A percentile compares a stretch with the other conserved stretches of the same genome.
Evolutionary conservation across 2,329 filamentous ascomycete species (phyloP).

Genomic region (Penicillium rolfsii): DNA sequence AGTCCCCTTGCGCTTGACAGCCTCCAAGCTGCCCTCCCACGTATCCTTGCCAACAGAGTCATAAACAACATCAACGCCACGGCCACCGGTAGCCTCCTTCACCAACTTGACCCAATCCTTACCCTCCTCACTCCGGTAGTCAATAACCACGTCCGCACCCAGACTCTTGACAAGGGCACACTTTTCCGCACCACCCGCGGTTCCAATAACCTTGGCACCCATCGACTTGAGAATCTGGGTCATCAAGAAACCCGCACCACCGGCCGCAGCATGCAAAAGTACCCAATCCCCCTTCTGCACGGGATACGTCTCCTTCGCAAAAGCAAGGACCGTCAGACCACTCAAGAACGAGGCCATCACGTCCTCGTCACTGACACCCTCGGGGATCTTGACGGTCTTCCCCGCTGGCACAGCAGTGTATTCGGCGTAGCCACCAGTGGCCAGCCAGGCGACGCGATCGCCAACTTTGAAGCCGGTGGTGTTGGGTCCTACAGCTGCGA

Average conservation of each 20-base stretch:
- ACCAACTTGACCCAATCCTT: constrained; percentile 77
- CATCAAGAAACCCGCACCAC: constrained; percentile 76
- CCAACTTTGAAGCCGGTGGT: constrained; percentile 64
- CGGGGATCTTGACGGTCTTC: constrained; percentile 66
- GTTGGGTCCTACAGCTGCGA: constrained; percentile 63
- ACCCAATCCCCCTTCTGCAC: constrained; percentile 79
- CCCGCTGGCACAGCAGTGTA: constrained; percentile 59
- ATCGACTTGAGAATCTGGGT: constrained; percentile 72
- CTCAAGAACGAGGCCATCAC: constrained; percentile 75
- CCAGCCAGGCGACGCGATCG: constrained; percentile 73
- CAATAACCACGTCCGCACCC: constrained; percentile 73
- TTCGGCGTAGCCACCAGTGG: constrained; percentile 59
- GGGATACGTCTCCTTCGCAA: constrained; percentile 72
- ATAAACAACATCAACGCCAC: constrained; percentile 77
- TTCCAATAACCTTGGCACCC: constrained; percentile 78
- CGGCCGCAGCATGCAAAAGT: constrained; percentile 82
- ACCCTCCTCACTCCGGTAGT: constrained; percentile 82
- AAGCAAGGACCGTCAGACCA: constrained; percentile 78
- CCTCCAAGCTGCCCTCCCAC: constrained; percentile 76
- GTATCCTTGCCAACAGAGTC: constrained; percentile 85
- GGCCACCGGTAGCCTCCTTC: constrained; percentile 78
- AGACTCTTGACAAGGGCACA: constrained; percentile 65
- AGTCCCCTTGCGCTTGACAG: constrained; percentile 74
- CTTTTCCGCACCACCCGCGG: constrained; percentile 74
- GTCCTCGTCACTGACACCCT: constrained; percentile 61